A percentile compares a stretch with the other conserved stretches of the same genome.
Evolutionary conservation across 192 early-diverging fungal species (phyloP).

Genomic region (Gonapodya sp.): DNA sequence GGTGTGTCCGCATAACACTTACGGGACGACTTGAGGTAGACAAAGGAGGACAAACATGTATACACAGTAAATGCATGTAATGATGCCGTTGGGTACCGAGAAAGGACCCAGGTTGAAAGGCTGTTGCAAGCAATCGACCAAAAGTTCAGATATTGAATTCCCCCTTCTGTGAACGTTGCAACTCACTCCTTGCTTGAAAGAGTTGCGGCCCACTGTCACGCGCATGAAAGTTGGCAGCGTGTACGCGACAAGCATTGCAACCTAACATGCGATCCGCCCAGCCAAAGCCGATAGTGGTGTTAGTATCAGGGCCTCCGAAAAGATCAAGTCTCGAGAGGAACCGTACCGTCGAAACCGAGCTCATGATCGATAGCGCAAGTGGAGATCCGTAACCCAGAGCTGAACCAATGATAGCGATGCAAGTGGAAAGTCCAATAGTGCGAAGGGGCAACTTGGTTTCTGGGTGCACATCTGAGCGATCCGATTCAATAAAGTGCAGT

Average conservation of each 20-base stretch:
- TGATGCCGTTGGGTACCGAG: constrained; percentile 20
- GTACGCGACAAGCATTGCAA: constrained; percentile 15
- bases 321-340: constrained; percentile 16
- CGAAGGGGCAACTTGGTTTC: constrained; percentile 9
- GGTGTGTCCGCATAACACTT: not conserved
- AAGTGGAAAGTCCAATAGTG: not conserved
- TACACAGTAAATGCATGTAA: constrained; percentile 25
- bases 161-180: too few relatives aligned
- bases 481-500: too few relatives aligned
- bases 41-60: constrained; percentile 12
- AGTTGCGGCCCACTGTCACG: constrained; percentile 24
- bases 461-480: too few relatives aligned
- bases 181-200: constrained; percentile 24
- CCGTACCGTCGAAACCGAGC: constrained; percentile 26
- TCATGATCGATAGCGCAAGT: constrained; percentile 24
- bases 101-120: constrained; percentile 33
- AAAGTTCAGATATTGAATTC: too few relatives aligned
- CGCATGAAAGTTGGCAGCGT: constrained; percentile 35
- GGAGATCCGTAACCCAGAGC: constrained; percentile 13
- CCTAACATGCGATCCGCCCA: too few relatives aligned
- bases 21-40: constrained; percentile 7
- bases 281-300: too few relatives aligned
- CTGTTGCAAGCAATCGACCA: too few relatives aligned
- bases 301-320: too few relatives aligned
- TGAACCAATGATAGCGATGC: not conserved